These are phyloP conservation scores for Fusarium sambucinum DNA, from an alignment of 2,329 filamentous ascomycete genomes.

Conservation along the genomic window DNA sequence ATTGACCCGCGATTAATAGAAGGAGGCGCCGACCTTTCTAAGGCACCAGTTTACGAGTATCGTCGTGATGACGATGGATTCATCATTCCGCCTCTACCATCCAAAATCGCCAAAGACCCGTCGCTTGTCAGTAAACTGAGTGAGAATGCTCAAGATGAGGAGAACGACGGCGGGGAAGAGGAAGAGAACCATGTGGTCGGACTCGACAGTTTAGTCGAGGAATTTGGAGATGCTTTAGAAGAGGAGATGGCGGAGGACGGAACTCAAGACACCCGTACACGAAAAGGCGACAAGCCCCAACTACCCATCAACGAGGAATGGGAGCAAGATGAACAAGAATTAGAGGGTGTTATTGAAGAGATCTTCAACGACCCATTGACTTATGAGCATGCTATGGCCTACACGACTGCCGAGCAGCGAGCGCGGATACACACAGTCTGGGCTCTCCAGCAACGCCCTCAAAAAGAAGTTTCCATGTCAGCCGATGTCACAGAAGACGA, in stretches of 20 bases:
- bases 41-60: slow-evolving; percentile 53
- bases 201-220: slow-evolving; percentile 58
- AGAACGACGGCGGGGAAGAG: slow-evolving; percentile 29
- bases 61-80: slow-evolving; percentile 76
- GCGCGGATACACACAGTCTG: slow-evolving; percentile 66
- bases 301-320: slow-evolving; percentile 72
- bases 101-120: slow-evolving; percentile 53
- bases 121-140: slow-evolving; percentile 43
- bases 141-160: neutral
- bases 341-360: slow-evolving; percentile 78
- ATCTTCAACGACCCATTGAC: slow-evolving; percentile 74
- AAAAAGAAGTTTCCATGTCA: slow-evolving; percentile 66
- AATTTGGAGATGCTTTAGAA: slow-evolving; percentile 59
- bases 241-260: slow-evolving; percentile 42
- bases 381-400: slow-evolving; percentile 66
- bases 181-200: slow-evolving; percentile 46
- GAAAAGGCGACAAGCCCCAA: slow-evolving; percentile 54
- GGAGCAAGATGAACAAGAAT: slow-evolving; percentile 71
- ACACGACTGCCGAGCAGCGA: slow-evolving; percentile 69
- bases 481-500: slow-evolving; percentile 81
- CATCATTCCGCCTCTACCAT: slow-evolving; percentile 68
- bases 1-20: slow-evolving; percentile 40
- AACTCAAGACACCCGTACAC: slow-evolving; percentile 41
- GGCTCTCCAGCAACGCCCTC: slow-evolving; percentile 62
- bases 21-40: slow-evolving; percentile 53